phyloP scores from a whole-genome alignment of 73 alveolate species.

The Paraurostyla sp. region DNA sequence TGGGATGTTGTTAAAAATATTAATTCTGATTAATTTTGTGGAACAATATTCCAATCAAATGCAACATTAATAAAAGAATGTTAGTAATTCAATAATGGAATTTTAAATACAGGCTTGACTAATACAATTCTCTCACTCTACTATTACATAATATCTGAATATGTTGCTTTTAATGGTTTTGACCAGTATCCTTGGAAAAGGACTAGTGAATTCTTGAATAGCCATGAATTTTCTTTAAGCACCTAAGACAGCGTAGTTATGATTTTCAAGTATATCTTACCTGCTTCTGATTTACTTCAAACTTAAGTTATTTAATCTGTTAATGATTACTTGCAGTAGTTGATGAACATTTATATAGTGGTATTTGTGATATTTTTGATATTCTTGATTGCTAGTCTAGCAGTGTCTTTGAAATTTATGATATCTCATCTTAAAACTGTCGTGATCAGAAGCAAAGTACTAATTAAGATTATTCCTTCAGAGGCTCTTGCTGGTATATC shows the following conservation, averaged over 20 bases:
- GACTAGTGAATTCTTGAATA: neutral
- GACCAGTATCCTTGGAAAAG: neutral
- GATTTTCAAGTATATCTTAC: neutral
- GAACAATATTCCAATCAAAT: neutral
- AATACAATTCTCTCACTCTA: neutral
- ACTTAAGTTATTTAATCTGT: neutral
- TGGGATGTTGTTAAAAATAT: neutral
- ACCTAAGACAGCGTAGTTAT: neutral
- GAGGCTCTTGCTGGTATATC: neutral
- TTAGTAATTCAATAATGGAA: neutral
- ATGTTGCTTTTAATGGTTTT: neutral
- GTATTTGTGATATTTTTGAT: neutral
- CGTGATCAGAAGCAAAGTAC: neutral
- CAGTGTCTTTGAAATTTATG: neutral
- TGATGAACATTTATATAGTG: neutral
- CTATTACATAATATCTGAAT: neutral
- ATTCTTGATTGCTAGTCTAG: neutral
- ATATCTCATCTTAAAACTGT: slow-evolving; percentile 1
- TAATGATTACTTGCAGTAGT: neutral
- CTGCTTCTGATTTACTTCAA: neutral
- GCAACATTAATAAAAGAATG: neutral
- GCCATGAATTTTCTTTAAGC: neutral
- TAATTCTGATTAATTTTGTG: neutral
- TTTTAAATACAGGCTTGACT: neutral
- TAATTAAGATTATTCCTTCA: slow-evolving; percentile 16